phyloP scores from a whole-genome alignment of 371 early-diverging fungal genomes.

The Syncephalis plumigaleata region DNA sequence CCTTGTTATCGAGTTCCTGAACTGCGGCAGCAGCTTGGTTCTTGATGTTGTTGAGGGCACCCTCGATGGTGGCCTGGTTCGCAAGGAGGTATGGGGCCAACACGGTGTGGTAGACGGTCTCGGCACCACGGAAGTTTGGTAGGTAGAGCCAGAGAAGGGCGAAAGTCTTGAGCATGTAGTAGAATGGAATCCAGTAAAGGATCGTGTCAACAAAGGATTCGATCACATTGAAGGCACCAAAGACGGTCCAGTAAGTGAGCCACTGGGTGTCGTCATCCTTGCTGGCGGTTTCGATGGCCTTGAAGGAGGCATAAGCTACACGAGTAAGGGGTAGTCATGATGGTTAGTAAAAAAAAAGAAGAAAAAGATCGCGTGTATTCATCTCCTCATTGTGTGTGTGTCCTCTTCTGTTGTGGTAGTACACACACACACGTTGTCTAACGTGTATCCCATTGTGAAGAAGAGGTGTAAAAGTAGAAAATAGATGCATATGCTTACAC shows the following conservation, averaged over 20 bases:
- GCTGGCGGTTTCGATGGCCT: slow-evolving; percentile 65
- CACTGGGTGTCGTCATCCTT: slow-evolving; percentile 81
- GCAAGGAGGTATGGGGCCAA: slow-evolving; percentile 33
- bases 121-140: slow-evolving; percentile 26
- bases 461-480: no score
- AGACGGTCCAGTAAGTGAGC: slow-evolving; percentile 71
- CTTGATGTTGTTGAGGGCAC: slow-evolving; percentile 13
- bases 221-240: slow-evolving; percentile 59
- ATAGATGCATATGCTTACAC: no score
- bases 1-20: slow-evolving; percentile 11
- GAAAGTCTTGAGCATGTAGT: slow-evolving; percentile 78
- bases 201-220: slow-evolving; percentile 77
- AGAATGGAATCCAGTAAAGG: slow-evolving; percentile 85
- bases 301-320: slow-evolving; percentile 75
- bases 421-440: background rate
- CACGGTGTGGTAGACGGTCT: slow-evolving; percentile 25
- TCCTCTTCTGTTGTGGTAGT: background rate
- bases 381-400: background rate
- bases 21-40: slow-evolving; percentile 15
- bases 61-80: slow-evolving; percentile 14
- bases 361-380: no score
- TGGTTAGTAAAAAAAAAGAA: background rate
- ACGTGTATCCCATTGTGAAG: background rate
- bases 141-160: slow-evolving; percentile 45
- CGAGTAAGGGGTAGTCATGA: background rate